These are phyloP conservation scores for Athelia sp. DNA, from an alignment of 1,284 basidiomycete species.

Conservation along the genomic window DNA sequence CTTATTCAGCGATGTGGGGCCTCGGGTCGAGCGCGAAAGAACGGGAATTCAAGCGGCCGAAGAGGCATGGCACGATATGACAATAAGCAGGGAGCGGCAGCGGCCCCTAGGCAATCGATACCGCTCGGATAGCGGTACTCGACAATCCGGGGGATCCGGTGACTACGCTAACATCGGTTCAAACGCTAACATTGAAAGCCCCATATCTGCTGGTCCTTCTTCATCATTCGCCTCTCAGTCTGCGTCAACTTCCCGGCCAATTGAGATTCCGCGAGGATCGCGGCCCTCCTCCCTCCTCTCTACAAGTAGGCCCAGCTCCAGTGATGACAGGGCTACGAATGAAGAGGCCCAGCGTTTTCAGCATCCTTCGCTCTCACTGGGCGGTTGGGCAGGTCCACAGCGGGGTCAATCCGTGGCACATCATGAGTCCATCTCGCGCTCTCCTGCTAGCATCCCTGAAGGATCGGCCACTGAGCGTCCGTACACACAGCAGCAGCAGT, in stretches of 20 bases:
- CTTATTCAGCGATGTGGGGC: background rate
- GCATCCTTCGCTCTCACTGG: background rate
- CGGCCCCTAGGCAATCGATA: background rate
- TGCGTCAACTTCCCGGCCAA: background rate
- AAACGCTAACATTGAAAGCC: background rate
- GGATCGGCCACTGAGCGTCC: too few relatives aligned
- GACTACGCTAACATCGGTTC: background rate
- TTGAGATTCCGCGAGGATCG: background rate
- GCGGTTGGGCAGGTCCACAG: background rate
- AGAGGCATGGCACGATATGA: background rate
- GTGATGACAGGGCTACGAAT: background rate
- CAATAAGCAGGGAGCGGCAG: background rate
- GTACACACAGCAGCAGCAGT: background rate
- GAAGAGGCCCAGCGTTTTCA: background rate
- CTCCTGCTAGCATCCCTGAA: background rate
- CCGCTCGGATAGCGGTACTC: background rate
- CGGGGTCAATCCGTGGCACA: background rate
- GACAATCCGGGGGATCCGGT: too few relatives aligned
- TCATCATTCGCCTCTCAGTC: background rate
- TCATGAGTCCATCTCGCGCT: background rate
- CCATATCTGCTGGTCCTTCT: background rate
- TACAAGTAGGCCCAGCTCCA: background rate
- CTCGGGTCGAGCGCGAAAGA: background rate
- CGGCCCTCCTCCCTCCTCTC: background rate
- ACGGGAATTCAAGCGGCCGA: background rate